Evolutionary conservation across 164 flowering plant genomes (phyloP).

Genomic region (Umbellularia californica): DNA sequence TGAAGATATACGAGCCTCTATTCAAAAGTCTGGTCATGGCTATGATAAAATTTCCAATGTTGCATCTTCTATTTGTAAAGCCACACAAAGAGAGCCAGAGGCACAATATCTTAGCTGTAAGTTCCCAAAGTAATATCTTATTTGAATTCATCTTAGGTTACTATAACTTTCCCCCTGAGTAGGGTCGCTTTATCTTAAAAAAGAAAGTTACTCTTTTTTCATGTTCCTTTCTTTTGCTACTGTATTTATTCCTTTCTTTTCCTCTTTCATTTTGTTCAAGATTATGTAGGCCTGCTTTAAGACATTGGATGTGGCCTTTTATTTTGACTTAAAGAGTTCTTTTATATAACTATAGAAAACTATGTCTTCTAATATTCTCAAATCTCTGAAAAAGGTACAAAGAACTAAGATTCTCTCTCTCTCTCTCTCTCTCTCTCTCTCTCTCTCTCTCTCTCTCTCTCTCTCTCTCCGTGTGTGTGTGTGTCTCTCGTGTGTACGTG

Average conservation of each 20-base stretch:
- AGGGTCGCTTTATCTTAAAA: background rate
- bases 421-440: no score
- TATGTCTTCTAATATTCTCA: background rate
- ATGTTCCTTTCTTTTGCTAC: background rate
- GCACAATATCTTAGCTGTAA: conserved; percentile 30
- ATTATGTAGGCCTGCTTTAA: background rate
- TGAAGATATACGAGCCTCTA: conserved; percentile 75
- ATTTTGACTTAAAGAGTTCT: background rate
- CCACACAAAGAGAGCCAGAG: conserved; percentile 16
- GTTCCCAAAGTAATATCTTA: conserved; percentile 10
- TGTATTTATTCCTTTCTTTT: background rate
- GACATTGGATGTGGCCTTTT: background rate
- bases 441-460: no score
- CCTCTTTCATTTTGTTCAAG: background rate
- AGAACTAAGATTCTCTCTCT: no score
- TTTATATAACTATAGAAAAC: background rate
- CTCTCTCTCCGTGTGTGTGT: no score
- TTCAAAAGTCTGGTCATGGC: conserved; percentile 41
- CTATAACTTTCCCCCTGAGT: background rate
- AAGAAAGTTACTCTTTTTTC: background rate
- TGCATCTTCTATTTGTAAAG: conserved; percentile 19
- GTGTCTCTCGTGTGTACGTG: no score
- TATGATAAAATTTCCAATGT: conserved; percentile 22
- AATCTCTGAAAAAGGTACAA: no score
- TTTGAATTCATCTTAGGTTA: background rate